Conservation (phyloP, 805 yeast species). For the Nakazawaea ambrosiae region DNA sequence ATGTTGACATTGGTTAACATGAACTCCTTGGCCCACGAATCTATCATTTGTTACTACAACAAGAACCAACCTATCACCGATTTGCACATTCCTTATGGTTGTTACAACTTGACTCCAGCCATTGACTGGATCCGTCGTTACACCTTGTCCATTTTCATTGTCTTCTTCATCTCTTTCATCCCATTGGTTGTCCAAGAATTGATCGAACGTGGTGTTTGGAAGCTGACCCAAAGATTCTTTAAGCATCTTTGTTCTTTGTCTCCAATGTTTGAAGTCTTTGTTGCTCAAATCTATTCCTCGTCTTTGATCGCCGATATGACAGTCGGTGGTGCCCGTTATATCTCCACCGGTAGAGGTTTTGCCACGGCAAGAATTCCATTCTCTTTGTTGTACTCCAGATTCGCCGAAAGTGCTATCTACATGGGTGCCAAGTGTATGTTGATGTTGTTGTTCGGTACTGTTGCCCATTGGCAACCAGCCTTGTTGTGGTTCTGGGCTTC, state of each 20-base stretch:
- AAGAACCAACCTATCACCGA: conserved; percentile 62
- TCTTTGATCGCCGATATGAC: conserved; percentile 65
- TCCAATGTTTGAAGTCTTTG: conserved; percentile 79
- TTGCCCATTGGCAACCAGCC: conserved; percentile 87
- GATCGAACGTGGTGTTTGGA: conserved; percentile 77
- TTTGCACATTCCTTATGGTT: conserved; percentile 57
- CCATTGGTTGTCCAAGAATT: conserved; percentile 76
- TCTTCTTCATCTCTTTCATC: conserved; percentile 71
- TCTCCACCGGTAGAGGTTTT: conserved; percentile 82
- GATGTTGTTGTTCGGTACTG: conserved; percentile 66
- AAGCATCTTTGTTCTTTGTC: conserved; percentile 67
- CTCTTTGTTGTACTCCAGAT: conserved; percentile 66
- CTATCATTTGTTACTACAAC: conserved; percentile 62
- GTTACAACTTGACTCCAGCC: conserved; percentile 68
- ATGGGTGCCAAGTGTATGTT: conserved; percentile 77
- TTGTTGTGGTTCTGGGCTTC: conserved; percentile 97
- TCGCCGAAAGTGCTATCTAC: conserved; percentile 77
- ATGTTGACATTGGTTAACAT: conserved; percentile 64
- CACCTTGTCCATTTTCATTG: conserved; percentile 74
- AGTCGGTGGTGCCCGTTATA: conserved; percentile 83
- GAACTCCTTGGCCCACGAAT: conserved; percentile 67
- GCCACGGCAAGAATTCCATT: conserved; percentile 78
- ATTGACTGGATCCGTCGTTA: conserved; percentile 80
- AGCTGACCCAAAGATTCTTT: conserved; percentile 59
- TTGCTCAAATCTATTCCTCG: conserved; percentile 71